Conservation (phyloP, 306 rosid genomes). For the Trichosanthes truncata region DNA sequence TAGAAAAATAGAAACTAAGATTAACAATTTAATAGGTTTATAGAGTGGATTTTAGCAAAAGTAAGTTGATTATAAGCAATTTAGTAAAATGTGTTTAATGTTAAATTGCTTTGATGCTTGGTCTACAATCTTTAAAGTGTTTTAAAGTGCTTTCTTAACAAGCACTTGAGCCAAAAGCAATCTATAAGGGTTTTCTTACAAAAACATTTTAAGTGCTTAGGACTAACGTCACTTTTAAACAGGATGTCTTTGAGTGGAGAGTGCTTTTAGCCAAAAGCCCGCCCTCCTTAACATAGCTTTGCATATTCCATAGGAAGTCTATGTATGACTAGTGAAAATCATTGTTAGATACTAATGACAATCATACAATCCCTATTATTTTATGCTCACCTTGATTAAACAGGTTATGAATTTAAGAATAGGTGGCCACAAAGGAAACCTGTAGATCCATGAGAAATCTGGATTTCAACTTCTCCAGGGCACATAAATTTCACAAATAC, state of each 20-base stretch:
- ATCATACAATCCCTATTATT: not conserved
- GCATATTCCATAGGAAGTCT: not conserved
- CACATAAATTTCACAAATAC: not conserved
- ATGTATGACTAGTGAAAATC: not conserved
- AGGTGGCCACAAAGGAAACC: not conserved
- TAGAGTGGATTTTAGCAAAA: not conserved
- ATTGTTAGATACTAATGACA: not conserved
- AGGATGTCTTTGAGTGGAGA: not conserved
- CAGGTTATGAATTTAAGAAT: not conserved
- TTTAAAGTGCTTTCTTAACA: not conserved
- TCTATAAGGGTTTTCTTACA: not conserved
- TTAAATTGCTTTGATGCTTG: not conserved
- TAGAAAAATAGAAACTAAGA: conserved; percentile 2
- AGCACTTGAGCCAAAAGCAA: not conserved
- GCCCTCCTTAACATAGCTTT: not conserved
- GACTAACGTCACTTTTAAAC: not conserved
- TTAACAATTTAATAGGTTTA: not conserved
- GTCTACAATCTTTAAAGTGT: not conserved
- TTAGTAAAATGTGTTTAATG: not conserved
- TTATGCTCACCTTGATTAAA: not conserved
- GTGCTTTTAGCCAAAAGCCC: not conserved
- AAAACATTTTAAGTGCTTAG: not conserved
- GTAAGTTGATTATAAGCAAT: not conserved
- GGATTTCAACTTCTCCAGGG: not conserved
- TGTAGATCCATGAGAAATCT: not conserved